These are phyloP conservation scores for Ogataea methylovora DNA, from an alignment of 805 yeast genomes.

Conservation along the genomic window DNA sequence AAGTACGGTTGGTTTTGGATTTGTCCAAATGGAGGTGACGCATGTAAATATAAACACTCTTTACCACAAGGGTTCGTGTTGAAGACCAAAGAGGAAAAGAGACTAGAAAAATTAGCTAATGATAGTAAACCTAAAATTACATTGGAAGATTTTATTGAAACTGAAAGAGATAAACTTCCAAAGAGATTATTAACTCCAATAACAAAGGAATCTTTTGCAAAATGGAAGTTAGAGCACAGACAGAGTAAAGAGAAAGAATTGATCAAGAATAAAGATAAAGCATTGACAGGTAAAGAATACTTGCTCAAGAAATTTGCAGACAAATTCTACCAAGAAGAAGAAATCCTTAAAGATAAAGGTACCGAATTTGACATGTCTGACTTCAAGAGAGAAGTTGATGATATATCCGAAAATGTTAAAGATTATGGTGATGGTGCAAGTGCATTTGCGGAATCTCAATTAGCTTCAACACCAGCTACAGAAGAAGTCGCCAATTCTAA, in stretches of 20 bases:
- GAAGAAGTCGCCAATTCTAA: conserved; percentile 1
- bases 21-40: conserved; percentile 91
- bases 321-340: conserved; percentile 47
- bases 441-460: conserved; percentile 26
- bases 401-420: conserved; percentile 41
- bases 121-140: conserved; percentile 87
- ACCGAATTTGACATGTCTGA: conserved; percentile 51
- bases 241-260: conserved; percentile 41
- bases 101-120: conserved; percentile 76
- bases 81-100: conserved; percentile 94
- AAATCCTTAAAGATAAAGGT: conserved; percentile 36
- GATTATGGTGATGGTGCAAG: conserved; percentile 67
- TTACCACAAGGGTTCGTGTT: conserved; percentile 94
- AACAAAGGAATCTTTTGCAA: conserved; percentile 67
- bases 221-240: conserved; percentile 73
- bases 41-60: conserved; percentile 91
- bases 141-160: conserved; percentile 90
- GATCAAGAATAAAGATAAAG: conserved; percentile 29
- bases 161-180: conserved; percentile 83
- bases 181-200: conserved; percentile 75
- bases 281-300: conserved; percentile 62
- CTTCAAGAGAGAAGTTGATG: conserved; percentile 49
- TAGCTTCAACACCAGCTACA: conserved; percentile 18
- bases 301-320: conserved; percentile 53
- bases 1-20: conserved; percentile 99